Evolutionary conservation across 495 filamentous ascomycete species (phyloP).

Genomic region (Penicillium argentinense): DNA sequence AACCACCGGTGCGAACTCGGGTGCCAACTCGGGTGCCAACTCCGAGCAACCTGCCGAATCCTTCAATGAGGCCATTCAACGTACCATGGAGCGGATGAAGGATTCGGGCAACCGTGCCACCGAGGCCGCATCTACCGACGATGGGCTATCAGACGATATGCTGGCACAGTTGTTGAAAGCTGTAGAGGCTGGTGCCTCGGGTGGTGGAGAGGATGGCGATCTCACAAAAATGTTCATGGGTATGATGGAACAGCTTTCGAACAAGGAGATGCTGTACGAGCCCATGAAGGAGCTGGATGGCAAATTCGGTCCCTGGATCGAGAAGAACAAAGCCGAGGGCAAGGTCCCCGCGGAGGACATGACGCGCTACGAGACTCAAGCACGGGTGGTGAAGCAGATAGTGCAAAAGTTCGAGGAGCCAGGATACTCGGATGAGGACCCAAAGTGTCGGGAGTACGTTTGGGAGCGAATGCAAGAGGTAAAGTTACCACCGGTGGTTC

Average conservation of each 20-base stretch:
- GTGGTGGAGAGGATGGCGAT: slow-evolving; percentile 74
- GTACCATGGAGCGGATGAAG: slow-evolving; percentile 94
- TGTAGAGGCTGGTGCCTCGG: slow-evolving; percentile 58
- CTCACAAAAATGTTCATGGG: slow-evolving; percentile 89
- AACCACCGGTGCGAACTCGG: slow-evolving; percentile 16
- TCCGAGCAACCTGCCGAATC: slow-evolving; percentile 44
- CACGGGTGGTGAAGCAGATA: slow-evolving; percentile 79
- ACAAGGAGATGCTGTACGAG: slow-evolving; percentile 97
- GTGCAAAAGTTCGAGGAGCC: slow-evolving; percentile 81
- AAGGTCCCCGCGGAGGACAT: slow-evolving; percentile 67
- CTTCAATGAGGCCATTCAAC: slow-evolving; percentile 88
- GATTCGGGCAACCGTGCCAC: slow-evolving; percentile 77
- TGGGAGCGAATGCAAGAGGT: slow-evolving; percentile 98
- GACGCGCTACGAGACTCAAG: slow-evolving; percentile 78
- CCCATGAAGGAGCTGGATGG: slow-evolving; percentile 95
- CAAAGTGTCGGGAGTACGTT: slow-evolving; percentile 83
- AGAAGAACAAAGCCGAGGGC: slow-evolving; percentile 65
- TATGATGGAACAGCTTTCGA: slow-evolving; percentile 98
- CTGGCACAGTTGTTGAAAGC: slow-evolving; percentile 83
- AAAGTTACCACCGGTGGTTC: slow-evolving; percentile 33
- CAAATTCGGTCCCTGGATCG: slow-evolving; percentile 88
- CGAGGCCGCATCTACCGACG: slow-evolving; percentile 63
- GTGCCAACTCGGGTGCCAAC: slow-evolving; percentile 20
- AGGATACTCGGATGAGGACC: slow-evolving; percentile 76
- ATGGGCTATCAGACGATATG: slow-evolving; percentile 73